Percentiles rank a stretch among this genome's conserved stretches.
phyloP scores from a whole-genome alignment of 805 yeast genomes.

The Brettanomyces bruxellensis region DNA sequence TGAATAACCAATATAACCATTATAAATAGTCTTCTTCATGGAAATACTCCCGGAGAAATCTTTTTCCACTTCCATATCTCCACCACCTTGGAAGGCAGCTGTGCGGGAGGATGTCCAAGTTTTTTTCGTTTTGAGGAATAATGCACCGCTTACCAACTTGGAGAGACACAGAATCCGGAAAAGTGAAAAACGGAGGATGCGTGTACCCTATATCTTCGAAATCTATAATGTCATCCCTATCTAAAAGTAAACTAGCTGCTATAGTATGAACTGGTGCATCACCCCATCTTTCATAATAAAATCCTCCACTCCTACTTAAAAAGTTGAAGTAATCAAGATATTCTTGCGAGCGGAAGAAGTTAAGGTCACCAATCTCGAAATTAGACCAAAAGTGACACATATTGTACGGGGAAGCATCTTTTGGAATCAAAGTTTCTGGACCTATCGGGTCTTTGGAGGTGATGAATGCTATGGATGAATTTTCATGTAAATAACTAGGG shows the following conservation, averaged over 20 bases:
- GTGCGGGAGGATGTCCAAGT: conserved; percentile 33
- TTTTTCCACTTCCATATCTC: conserved; percentile 58
- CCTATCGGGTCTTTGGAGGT: conserved; percentile 45
- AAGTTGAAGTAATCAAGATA: conserved; percentile 54
- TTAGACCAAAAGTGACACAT: conserved; percentile 85
- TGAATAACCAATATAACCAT: neutral
- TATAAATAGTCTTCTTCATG: conserved; percentile 21
- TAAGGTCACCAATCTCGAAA: conserved; percentile 67
- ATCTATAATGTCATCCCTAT: conserved; percentile 56
- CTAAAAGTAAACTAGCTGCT: conserved; percentile 52
- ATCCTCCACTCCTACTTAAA: conserved; percentile 64
- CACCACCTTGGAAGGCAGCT: conserved; percentile 74
- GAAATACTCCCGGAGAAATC: conserved; percentile 38
- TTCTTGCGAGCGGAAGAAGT: conserved; percentile 59
- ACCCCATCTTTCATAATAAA: conserved; percentile 89
- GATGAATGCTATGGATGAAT: conserved; percentile 51
- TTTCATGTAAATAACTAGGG: conserved; percentile 55
- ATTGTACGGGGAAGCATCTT: conserved; percentile 52
- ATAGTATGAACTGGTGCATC: conserved; percentile 88
- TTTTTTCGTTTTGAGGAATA: conserved; percentile 29
- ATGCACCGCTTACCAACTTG: conserved; percentile 51
- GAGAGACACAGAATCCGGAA: conserved; percentile 44
- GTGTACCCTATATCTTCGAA: conserved; percentile 76
- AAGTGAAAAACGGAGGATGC: conserved; percentile 61
- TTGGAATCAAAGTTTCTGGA: conserved; percentile 30